Evolutionary conservation across 371 early-diverging fungal species (phyloP).

Genomic region (Mucor ambiguus): DNA sequence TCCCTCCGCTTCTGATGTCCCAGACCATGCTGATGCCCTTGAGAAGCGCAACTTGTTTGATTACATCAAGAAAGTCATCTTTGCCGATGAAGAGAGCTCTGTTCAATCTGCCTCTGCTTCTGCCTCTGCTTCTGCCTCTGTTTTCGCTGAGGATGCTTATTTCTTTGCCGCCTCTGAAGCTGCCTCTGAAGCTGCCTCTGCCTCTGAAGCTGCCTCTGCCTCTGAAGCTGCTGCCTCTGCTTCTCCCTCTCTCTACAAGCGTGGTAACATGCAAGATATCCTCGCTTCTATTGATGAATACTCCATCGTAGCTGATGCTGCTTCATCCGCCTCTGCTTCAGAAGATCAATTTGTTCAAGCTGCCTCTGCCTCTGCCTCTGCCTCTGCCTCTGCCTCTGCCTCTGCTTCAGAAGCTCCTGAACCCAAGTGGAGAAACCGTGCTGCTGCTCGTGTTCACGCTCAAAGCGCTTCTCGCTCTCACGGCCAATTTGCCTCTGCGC

Average conservation of each 20-base stretch:
- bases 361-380: slow-evolving; percentile 13
- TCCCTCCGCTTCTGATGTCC: neutral
- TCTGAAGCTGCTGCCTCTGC: slow-evolving; percentile 8
- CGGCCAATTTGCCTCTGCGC: neutral
- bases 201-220: neutral
- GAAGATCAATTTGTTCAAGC: neutral
- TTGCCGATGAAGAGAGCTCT: slow-evolving; percentile 1
- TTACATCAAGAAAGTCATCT: slow-evolving; percentile 7
- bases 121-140: neutral
- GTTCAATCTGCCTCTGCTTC: neutral
- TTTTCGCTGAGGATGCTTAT: neutral
- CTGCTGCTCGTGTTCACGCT: slow-evolving; percentile 6
- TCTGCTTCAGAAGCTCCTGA: slow-evolving; percentile 1
- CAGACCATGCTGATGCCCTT: neutral
- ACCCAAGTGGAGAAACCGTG: neutral
- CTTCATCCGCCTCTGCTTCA: neutral
- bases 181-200: neutral
- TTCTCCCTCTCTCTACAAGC: neutral
- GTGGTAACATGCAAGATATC: neutral
- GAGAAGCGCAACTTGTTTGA: slow-evolving; percentile 19
- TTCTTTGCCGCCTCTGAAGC: neutral
- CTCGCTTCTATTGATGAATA: neutral
- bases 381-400: slow-evolving; percentile 7
- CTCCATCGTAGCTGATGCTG: neutral
- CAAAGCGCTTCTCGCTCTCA: neutral